phyloP scores from a whole-genome alignment of 2,329 filamentous ascomycete genomes.

The Laburnicola sp. region DNA sequence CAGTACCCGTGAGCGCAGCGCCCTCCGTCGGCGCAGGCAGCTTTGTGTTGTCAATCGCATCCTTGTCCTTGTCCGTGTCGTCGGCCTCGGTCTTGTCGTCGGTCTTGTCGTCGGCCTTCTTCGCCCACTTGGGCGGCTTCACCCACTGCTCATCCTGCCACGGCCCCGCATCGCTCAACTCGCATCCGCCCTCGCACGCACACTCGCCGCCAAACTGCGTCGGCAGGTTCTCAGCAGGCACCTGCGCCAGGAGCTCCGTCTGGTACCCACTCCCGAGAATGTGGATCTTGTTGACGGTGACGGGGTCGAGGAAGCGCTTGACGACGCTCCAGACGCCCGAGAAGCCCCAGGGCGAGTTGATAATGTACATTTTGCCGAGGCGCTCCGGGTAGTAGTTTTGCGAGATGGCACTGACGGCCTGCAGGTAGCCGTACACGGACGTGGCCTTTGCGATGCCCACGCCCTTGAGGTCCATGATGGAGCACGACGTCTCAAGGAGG shows the following conservation, averaged over 20 bases:
- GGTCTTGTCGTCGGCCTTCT: too few species aligned
- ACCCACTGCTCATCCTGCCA: constrained; percentile 76
- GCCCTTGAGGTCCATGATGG: constrained; percentile 96
- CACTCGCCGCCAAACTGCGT: constrained; percentile 83
- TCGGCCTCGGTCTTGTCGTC: too few species aligned
- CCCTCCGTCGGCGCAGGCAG: constrained; percentile 32
- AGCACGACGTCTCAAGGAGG: constrained; percentile 96
- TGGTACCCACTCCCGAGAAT: constrained; percentile 82
- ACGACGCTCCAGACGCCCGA: constrained; percentile 80
- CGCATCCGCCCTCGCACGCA: constrained; percentile 79
- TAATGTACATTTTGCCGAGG: constrained; percentile 91
- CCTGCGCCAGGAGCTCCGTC: constrained; percentile 79
- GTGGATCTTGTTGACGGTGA: constrained; percentile 95
- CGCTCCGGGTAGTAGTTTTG: constrained; percentile 99
- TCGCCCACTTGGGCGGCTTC: constrained; percentile 58
- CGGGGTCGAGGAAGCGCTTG: constrained; percentile 93
- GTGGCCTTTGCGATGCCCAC: constrained; percentile 80
- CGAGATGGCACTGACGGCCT: constrained; percentile 81
- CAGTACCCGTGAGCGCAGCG: constrained; percentile 17
- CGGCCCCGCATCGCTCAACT: constrained; percentile 84
- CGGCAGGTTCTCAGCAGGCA: constrained; percentile 88
- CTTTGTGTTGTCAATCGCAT: constrained; percentile 39
- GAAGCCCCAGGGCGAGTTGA: constrained; percentile 98
- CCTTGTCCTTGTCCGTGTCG: too few species aligned
- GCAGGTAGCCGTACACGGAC: constrained; percentile 86